These are phyloP conservation scores for Diutina mesorugosa DNA, from an alignment of 1,139 yeast species.

Conservation along the genomic window DNA sequence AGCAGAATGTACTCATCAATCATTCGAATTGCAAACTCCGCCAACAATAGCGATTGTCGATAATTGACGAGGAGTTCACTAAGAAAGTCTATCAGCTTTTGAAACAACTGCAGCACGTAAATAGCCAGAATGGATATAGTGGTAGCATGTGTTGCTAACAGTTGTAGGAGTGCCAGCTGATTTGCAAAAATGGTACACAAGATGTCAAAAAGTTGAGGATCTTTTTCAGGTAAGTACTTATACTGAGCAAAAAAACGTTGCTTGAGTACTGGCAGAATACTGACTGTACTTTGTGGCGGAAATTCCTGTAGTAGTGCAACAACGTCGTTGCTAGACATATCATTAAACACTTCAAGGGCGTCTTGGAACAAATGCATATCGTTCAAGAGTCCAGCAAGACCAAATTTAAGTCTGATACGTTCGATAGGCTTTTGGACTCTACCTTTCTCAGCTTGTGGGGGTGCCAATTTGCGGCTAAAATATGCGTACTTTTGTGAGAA, in stretches of 20 bases:
- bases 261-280: not conserved
- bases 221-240: not conserved
- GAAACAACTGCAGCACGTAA: conserved; percentile 17
- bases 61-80: conserved; percentile 6
- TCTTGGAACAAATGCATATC: conserved; percentile 47
- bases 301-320: not conserved
- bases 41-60: not conserved
- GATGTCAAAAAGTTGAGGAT: not conserved
- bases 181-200: conserved; percentile 12
- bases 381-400: conserved; percentile 20
- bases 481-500: conserved; percentile 37
- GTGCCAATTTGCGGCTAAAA: conserved; percentile 18
- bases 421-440: conserved; percentile 1
- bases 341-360: conserved; percentile 35
- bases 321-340: conserved; percentile 10
- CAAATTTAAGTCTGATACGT: conserved; percentile 10
- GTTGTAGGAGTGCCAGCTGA: conserved; percentile 16
- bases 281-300: not conserved
- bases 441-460: not conserved
- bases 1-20: not conserved
- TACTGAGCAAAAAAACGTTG: not conserved
- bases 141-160: conserved; percentile 15
- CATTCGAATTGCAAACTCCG: not conserved
- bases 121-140: conserved; percentile 21
- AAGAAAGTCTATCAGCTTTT: conserved; percentile 20